phyloP scores from a whole-genome alignment of 345 rosid species.

The Eucalyptus grandis region DNA sequence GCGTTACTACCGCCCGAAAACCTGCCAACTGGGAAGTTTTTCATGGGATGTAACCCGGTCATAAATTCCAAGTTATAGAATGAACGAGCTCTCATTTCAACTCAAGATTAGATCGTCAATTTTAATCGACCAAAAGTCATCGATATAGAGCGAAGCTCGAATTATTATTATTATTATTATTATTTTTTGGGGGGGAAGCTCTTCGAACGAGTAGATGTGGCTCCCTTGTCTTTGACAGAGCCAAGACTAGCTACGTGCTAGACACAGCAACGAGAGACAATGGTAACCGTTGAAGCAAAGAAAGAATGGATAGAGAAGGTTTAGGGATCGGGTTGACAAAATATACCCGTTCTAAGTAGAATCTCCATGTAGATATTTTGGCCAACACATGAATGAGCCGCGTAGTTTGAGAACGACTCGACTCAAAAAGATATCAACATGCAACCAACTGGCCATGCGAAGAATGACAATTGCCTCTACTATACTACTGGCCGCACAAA shows the following conservation, averaged over 20 bases:
- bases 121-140: background rate
- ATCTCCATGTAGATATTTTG: background rate
- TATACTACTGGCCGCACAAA: background rate
- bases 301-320: background rate
- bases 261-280: background rate
- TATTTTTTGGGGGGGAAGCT: background rate
- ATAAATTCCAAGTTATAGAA: slow-evolving; percentile 18
- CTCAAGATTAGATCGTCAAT: background rate
- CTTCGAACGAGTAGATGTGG: background rate
- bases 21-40: slow-evolving; percentile 43
- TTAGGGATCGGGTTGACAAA: background rate
- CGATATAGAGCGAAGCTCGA: background rate
- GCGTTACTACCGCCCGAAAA: slow-evolving; percentile 41
- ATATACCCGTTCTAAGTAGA: background rate
- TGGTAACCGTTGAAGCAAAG: background rate
- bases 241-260: background rate
- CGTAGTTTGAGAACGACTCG: background rate
- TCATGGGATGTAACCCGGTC: slow-evolving; percentile 14
- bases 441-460: background rate
- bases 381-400: background rate
- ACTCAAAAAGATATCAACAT: background rate
- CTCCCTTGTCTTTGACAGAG: background rate
- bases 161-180: background rate
- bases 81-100: background rate
- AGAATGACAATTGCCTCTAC: background rate